Evolutionary conservation across 495 filamentous ascomycete species (phyloP).

Genomic region (Neurospora intermedia): DNA sequence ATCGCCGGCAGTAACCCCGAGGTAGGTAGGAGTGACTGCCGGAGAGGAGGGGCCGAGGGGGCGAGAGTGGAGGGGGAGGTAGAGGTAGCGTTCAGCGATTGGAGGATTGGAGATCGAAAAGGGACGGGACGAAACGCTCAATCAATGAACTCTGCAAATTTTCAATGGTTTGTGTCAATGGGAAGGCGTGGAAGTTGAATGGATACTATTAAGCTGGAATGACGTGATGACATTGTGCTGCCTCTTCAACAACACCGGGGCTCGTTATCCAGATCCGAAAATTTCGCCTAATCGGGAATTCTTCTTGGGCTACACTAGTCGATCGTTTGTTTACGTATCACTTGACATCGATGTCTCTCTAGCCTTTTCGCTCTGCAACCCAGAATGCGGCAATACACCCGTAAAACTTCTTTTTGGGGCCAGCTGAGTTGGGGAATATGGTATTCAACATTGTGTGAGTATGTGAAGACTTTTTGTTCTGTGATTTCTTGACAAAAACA

Average conservation of each 20-base stretch:
- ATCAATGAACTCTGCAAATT: background rate
- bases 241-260: background rate
- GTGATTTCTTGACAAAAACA: no score
- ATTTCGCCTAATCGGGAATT: background rate
- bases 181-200: background rate
- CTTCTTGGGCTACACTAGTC: background rate
- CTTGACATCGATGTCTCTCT: no score
- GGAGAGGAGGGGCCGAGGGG: background rate
- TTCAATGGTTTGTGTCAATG: background rate
- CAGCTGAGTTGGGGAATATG: no score
- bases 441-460: no score
- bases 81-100: background rate
- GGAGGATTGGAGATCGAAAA: background rate
- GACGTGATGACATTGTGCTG: background rate
- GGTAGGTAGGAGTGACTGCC: background rate
- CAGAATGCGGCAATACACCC: no score
- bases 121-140: background rate
- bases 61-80: background rate
- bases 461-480: no score
- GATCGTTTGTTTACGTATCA: no score
- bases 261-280: background rate
- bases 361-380: no score
- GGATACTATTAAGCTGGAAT: background rate
- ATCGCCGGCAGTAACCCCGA: background rate
- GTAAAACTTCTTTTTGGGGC: no score